Base-by-base conservation (phyloP, 2,329 filamentous ascomycete genomes). In the Lecanosticta acicola region DNA sequence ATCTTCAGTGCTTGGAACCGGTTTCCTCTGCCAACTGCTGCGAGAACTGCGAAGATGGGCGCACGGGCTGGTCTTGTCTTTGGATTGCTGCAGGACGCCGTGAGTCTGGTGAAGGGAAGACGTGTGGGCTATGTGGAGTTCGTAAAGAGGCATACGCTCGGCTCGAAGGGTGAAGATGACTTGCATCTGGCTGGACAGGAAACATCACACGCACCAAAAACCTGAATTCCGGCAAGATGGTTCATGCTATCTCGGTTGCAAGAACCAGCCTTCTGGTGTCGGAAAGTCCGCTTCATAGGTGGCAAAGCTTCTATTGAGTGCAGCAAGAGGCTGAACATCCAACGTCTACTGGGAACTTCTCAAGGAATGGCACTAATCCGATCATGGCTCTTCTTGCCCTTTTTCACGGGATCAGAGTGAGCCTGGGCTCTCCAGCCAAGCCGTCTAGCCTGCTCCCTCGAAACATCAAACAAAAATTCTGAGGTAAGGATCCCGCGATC, bases 1-100 rank as follows among this genome's bases (percentile, higher is more conserved):
- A 76, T 82, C 7, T 96, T 95, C 73, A 94, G 89, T 64, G 71
- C 89, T 48, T 85, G 86, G 79, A 86, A 90, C 72, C 78, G 83
- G 34, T 87, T 96, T 59, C 86, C 89, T 26, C 70, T 91, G 21
- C 81, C 83, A 17, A 73, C 68, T 18, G 68, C 71, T 16, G 69
- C 69, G 32, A 61, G 71, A 50, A 93, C 87, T 35, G 88, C 89
- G 41, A 86, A 82, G 63, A 79, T 85, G 57, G 91, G 89, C 1
- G 71, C 96, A 37, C 73, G 85, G 56, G 82, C 89, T 54, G 90
- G 91, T 16, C 63, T 95, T 29, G 78, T 72, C 5, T 97, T 88
- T 68, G 91, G 91, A 18, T 71, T 91, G 32, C 66, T 84, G 47
- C 90, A 97, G 68, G 91, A 97, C 69, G 69, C 75, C 9, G 66